Evolutionary conservation across 805 yeast genomes (phyloP).

Genomic region (Sugiyamaella mastotermitis): DNA sequence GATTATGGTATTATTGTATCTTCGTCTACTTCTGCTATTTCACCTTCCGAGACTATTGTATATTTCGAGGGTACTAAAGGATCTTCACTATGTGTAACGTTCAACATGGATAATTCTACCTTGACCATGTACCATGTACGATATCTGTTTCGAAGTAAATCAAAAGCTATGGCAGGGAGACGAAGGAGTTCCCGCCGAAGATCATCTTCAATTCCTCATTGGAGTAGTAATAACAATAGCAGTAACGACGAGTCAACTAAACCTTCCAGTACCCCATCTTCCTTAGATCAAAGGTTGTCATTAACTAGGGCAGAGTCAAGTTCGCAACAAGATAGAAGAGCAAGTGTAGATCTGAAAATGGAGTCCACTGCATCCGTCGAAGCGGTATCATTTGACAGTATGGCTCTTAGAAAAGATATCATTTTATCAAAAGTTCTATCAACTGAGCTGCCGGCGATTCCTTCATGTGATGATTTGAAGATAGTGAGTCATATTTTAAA

Average conservation of each 20-base stretch:
- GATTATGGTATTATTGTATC: constrained; percentile 70
- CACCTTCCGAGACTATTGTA: constrained; percentile 50
- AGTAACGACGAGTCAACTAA: too few relatives aligned
- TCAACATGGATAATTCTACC: constrained; percentile 38
- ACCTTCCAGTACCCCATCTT: too few relatives aligned
- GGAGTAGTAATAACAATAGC: too few relatives aligned
- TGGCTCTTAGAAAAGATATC: constrained; percentile 51
- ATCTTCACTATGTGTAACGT: constrained; percentile 49
- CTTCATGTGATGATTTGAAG: too few relatives aligned
- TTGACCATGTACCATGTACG: constrained; percentile 54
- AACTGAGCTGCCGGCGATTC: background rate
- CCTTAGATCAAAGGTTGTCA: constrained; percentile 16
- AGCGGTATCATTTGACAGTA: constrained; percentile 5
- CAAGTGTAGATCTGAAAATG: constrained; percentile 2
- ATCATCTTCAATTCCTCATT: constrained; percentile 4
- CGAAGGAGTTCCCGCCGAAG: constrained; percentile 1
- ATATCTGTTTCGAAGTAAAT: constrained; percentile 25
- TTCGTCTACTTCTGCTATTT: constrained; percentile 60
- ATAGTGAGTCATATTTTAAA: background rate
- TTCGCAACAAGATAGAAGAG: background rate
- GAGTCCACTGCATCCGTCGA: background rate
- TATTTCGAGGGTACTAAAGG: constrained; percentile 42
- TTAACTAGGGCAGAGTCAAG: constrained; percentile 3
- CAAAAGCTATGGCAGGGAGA: background rate
- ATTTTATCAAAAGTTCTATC: constrained; percentile 37